These are phyloP conservation scores for Sisymbrium irio DNA, from an alignment of 345 rosid genomes.

Conservation along the genomic window DNA sequence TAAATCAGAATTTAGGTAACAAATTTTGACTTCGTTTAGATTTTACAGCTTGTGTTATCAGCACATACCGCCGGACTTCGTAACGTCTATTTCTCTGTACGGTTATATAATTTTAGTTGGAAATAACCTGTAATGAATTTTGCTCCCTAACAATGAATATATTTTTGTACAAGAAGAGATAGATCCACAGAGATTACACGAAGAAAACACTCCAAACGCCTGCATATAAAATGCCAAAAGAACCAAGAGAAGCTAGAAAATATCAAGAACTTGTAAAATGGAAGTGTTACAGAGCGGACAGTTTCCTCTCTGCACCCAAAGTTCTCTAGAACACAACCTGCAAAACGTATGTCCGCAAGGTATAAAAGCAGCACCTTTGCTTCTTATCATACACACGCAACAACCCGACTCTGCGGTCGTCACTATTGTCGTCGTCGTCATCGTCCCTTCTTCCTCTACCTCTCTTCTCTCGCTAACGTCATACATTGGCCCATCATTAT, in stretches of 20 bases:
- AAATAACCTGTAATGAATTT: neutral
- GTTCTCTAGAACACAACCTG: conserved; percentile 82
- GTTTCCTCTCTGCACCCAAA: conserved; percentile 73
- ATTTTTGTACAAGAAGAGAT: neutral
- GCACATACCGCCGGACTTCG: too few species aligned
- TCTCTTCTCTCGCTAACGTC: conserved; percentile 39
- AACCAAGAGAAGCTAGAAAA: conserved; percentile 42
- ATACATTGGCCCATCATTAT: conserved; percentile 59
- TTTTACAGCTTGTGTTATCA: too few species aligned
- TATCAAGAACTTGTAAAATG: conserved; percentile 74
- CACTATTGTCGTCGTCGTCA: neutral
- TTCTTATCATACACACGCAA: conserved; percentile 92
- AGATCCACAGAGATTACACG: neutral
- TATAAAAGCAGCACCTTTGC: conserved; percentile 84
- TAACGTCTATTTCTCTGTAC: too few species aligned
- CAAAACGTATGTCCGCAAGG: conserved; percentile 94
- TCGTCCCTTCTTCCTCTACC: conserved; percentile 32
- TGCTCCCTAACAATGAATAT: neutral
- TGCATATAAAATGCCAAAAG: neutral
- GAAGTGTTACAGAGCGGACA: conserved; percentile 80
- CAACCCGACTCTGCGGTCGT: conserved; percentile 44
- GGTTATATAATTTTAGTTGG: too few species aligned
- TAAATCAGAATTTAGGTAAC: too few species aligned
- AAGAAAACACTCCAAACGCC: neutral
- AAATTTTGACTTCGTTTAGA: too few species aligned